These are phyloP conservation scores for Cicer yamashitae DNA, from an alignment of 306 rosid genomes.

Conservation along the genomic window DNA sequence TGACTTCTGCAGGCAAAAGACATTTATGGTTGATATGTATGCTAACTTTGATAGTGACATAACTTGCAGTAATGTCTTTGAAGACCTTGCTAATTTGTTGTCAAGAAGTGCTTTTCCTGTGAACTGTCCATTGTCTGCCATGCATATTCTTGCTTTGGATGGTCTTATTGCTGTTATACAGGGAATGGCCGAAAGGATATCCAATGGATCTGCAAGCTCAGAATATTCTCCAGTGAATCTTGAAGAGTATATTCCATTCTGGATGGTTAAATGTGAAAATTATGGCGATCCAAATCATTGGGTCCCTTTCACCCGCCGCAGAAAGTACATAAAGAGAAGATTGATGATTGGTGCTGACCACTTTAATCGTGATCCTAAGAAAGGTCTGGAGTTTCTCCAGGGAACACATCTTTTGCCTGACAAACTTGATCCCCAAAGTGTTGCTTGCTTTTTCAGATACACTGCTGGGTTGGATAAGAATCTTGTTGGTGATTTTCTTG, in stretches of 20 bases:
- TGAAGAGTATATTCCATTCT: slow-evolving; percentile 91
- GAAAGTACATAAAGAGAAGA: slow-evolving; percentile 92
- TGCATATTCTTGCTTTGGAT: slow-evolving; percentile 92
- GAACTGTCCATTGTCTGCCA: slow-evolving; percentile 83
- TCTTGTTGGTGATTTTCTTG: slow-evolving; percentile 95
- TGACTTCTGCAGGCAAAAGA: slow-evolving; percentile 91
- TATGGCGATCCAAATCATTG: slow-evolving; percentile 85
- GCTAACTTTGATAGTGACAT: slow-evolving; percentile 95
- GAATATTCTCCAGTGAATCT: slow-evolving; percentile 71
- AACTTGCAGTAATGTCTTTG: slow-evolving; percentile 95
- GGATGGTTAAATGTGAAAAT: slow-evolving; percentile 96
- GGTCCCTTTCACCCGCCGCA: slow-evolving; percentile 89
- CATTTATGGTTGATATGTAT: slow-evolving; percentile 89
- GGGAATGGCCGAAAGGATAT: slow-evolving; percentile 96
- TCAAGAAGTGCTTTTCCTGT: slow-evolving; percentile 94
- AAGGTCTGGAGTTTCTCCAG: slow-evolving; percentile 97
- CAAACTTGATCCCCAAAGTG: slow-evolving; percentile 99
- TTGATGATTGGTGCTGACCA: slow-evolving; percentile 99
- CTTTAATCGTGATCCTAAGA: slow-evolving; percentile 98
- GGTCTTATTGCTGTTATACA: slow-evolving; percentile 96
- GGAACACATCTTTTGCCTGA: slow-evolving; percentile 98
- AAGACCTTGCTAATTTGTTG: slow-evolving; percentile 84
- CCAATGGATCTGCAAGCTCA: slow-evolving; percentile 71
- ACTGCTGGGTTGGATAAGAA: slow-evolving; percentile 99
- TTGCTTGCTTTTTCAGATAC: slow-evolving; percentile 97